Conservation (phyloP, 148 eudicot species). For the Fallopia convolvulus region DNA sequence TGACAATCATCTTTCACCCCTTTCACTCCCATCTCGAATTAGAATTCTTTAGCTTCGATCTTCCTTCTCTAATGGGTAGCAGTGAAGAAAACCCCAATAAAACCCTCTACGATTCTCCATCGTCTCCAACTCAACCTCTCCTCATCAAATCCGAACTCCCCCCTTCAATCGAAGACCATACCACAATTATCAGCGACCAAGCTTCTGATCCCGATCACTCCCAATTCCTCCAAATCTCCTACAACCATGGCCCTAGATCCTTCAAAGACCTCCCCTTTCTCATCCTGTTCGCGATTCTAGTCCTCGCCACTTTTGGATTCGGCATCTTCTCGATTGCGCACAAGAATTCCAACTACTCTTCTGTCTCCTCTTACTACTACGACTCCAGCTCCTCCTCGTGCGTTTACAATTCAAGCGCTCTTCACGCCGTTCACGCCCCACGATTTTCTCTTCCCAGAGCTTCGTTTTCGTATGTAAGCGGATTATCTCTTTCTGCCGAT, state of each 20-base stretch:
- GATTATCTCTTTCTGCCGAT: constrained; percentile 8
- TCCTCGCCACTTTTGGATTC: constrained; percentile 58
- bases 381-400: constrained; percentile 49
- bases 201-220: constrained; percentile 34
- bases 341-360: constrained; percentile 44
- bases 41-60: background rate
- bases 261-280: constrained; percentile 75
- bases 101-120: constrained; percentile 24
- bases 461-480: background rate
- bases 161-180: constrained; percentile 30
- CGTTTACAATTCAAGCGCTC: constrained; percentile 16
- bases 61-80: constrained; percentile 36
- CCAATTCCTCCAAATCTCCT: constrained; percentile 63
- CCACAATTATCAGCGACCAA: constrained; percentile 16
- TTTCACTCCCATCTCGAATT: background rate
- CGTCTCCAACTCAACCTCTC: constrained; percentile 58
- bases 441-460: background rate
- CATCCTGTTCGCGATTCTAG: constrained; percentile 46
- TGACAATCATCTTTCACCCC: background rate
- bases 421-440: constrained; percentile 14
- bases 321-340: constrained; percentile 70
- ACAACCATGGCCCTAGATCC: constrained; percentile 52
- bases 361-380: constrained; percentile 41
- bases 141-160: constrained; percentile 50
- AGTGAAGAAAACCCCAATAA: constrained; percentile 41